phyloP scores from a whole-genome alignment of 805 yeast genomes.

The Trichomonascus vanleenenianus region DNA sequence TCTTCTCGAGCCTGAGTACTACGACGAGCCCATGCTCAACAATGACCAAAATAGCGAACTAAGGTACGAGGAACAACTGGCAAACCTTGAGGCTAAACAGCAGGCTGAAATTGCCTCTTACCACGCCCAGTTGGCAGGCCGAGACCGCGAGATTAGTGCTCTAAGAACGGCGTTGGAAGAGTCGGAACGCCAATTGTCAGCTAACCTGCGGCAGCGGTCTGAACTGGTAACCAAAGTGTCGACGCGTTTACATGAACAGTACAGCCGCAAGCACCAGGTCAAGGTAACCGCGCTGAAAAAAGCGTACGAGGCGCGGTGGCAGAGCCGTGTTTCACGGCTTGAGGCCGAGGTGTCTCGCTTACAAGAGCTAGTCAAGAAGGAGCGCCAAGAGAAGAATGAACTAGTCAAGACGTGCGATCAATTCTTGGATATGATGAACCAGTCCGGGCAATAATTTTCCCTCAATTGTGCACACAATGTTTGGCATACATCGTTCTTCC shows the following conservation, averaged over 20 bases:
- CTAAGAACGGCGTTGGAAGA: conserved; percentile 8
- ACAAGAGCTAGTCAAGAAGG: conserved; percentile 43
- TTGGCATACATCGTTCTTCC: too few species aligned
- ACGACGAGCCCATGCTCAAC: too few species aligned
- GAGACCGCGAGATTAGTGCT: conserved; percentile 12
- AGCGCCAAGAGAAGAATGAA: conserved; percentile 50
- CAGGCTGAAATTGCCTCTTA: conserved; percentile 12
- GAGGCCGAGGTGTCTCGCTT: conserved; percentile 29
- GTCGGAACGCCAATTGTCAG: conserved; percentile 9
- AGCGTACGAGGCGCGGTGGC: conserved; percentile 44
- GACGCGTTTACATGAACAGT: conserved; percentile 62
- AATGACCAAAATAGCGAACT: background rate
- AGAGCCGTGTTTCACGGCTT: background rate
- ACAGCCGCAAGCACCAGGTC: conserved; percentile 67
- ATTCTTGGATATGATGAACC: conserved; percentile 12
- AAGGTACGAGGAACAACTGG: background rate
- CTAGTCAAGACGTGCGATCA: conserved; percentile 45
- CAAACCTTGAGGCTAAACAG: background rate
- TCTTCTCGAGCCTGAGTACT: too few species aligned
- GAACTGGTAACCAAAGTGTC: conserved; percentile 34
- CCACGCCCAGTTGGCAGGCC: conserved; percentile 15
- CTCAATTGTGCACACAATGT: too few species aligned
- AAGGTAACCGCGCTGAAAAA: conserved; percentile 53
- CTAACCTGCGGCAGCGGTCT: conserved; percentile 6
- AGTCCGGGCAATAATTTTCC: too few species aligned